phyloP scores from a whole-genome alignment of 139 green algal species.

The Pleodorina starrii region DNA sequence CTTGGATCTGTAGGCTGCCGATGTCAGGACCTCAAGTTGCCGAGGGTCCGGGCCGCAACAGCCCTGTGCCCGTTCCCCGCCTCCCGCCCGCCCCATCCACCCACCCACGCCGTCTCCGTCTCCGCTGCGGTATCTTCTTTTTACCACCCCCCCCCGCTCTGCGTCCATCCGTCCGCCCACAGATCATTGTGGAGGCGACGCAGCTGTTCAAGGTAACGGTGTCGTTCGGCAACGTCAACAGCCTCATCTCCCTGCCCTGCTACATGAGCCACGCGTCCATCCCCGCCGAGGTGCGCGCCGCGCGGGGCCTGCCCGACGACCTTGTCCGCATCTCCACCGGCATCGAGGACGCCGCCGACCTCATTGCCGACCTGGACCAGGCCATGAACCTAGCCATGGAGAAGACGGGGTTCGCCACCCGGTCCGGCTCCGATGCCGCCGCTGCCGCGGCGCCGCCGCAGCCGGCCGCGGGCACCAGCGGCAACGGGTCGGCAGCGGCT shows the following conservation, averaged over 20 bases:
- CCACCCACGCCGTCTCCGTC: too few species aligned
- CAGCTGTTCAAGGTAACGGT: conserved; percentile 96
- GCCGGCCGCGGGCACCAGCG: not conserved
- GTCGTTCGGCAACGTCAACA: conserved; percentile 92
- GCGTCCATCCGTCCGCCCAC: too few species aligned
- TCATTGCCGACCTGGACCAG: conserved; percentile 81
- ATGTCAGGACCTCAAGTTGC: too few species aligned
- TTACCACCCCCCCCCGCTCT: too few species aligned
- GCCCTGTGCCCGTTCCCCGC: too few species aligned
- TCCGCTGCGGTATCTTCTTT: too few species aligned
- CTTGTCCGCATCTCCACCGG: conserved; percentile 94
- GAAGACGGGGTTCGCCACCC: conserved; percentile 32
- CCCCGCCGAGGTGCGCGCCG: conserved; percentile 89
- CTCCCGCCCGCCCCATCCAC: too few species aligned
- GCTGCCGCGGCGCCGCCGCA: not conserved
- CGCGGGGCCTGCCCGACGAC: conserved; percentile 94
- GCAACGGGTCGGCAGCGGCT: not conserved
- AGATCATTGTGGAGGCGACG: conserved; percentile 85
- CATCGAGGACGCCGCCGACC: conserved; percentile 91
- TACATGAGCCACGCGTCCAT: conserved; percentile 98
- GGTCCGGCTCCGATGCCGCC: not conserved
- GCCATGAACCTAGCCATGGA: conserved; percentile 70
- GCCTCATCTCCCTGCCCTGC: conserved; percentile 95
- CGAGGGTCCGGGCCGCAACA: too few species aligned
- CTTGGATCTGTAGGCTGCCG: too few species aligned